phyloP scores from a whole-genome alignment of 202 grass and related monocot species.

The Saccharum hybrid region DNA sequence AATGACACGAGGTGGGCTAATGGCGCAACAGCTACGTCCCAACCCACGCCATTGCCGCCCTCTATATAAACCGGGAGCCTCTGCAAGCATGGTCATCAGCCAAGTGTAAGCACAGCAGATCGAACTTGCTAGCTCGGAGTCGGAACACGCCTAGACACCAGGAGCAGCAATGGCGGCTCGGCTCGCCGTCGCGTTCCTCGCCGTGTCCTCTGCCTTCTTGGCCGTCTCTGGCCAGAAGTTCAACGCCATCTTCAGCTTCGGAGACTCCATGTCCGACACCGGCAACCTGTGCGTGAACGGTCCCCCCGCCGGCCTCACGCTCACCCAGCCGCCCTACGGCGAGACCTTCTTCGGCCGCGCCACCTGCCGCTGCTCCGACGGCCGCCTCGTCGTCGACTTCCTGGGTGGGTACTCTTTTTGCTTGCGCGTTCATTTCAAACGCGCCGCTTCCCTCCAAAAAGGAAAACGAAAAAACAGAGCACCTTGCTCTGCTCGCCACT shows the following conservation, averaged over 20 bases:
- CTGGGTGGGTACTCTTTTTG: conserved; percentile 43
- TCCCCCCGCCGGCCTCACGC: conserved; percentile 53
- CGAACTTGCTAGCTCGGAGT: not conserved
- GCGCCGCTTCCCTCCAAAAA: conserved; percentile 45
- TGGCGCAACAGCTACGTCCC: conserved; percentile 48
- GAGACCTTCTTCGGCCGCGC: conserved; percentile 80
- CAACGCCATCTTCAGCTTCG: conserved; percentile 87
- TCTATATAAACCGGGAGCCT: conserved; percentile 39
- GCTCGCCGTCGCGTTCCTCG: conserved; percentile 12
- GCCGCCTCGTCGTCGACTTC: conserved; percentile 90
- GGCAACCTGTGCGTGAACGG: conserved; percentile 83
- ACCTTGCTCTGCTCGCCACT: not conserved
- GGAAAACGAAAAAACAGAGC: conserved; percentile 35
- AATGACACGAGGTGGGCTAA: conserved; percentile 42
- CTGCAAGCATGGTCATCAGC: not conserved
- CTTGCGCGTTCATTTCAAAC: conserved; percentile 28
- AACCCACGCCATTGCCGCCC: conserved; percentile 36
- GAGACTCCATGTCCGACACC: conserved; percentile 90
- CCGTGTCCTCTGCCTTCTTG: not conserved
- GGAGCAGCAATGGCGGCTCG: conserved; percentile 24
- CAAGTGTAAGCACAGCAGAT: not conserved
- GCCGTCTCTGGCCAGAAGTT: conserved; percentile 61
- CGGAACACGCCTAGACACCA: not conserved
- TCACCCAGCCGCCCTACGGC: conserved; percentile 83
- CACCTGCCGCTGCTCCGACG: conserved; percentile 94